Base-by-base conservation (phyloP, 169 alveolate genomes). In the Plasmodium falciparum region DNA sequence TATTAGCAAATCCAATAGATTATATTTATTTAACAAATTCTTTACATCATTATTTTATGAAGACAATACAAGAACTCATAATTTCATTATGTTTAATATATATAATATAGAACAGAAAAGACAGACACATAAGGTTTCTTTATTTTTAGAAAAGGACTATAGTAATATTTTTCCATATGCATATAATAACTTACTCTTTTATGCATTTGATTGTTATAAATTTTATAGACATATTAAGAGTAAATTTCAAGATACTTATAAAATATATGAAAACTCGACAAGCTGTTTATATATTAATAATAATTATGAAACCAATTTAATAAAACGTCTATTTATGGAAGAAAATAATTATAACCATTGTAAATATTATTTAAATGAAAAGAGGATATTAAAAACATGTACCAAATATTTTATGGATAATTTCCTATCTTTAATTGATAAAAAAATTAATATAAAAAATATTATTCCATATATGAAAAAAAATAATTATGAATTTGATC, bases 221-320 rank as follows among this genome's bases (percentile, higher is more conserved):
- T 66, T 78, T 43, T 78, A 65, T 54, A 63, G 50, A 52, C 47
- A 78, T 43, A 78, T 78, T 49, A 78, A 78, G 45, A 50, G 33
- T 45, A 78, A 78, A 47, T 78, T 65, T 45, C 39, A 52, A 15
- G 89, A 56, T 7, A 78, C 24, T 39, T 78, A 78, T 58, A 78
- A 78, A 65, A 78, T 78, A 26, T 78, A 78, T 78, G 89, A 78
- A 43, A 78, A 78, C 67, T 78, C 89, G 6, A 78, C 89, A n/a
- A 26, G 65, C 17, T 78, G 89, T 8, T 71, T 78, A 29, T 78
- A 78, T 58, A 65, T 78, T 49, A 45, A 65, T 26, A 78, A 78
- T 29, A 52, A 59, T 47, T 78, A 63, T 70, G 89, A 78, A 70
- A 78, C 89, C 1, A 78, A 78, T 52, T 66, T 78, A 70, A 78